These are phyloP conservation scores for Ambrosia hybrid DNA, from an alignment of 140 eudicot species.

Conservation along the genomic window DNA sequence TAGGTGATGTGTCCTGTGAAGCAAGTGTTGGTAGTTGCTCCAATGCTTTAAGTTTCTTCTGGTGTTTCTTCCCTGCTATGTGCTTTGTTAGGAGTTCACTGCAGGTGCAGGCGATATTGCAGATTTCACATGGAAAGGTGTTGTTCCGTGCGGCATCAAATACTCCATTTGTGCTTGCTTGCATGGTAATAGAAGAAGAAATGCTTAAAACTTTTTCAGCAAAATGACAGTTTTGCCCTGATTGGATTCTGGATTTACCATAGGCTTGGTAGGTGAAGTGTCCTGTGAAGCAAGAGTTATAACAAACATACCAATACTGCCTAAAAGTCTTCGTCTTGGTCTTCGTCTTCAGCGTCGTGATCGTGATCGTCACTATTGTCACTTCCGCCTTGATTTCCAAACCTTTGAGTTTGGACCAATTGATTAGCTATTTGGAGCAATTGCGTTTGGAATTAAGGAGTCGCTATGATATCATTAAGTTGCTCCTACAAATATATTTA, in stretches of 20 bases:
- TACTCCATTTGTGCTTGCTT: conserved; percentile 3
- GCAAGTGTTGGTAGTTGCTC: background rate
- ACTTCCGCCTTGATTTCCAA: too few relatives aligned
- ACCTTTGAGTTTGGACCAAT: too few relatives aligned
- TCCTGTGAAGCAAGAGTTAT: conserved; percentile 5
- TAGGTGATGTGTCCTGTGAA: conserved; percentile 11
- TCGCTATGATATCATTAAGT: too few relatives aligned
- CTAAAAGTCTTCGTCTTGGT: too few relatives aligned
- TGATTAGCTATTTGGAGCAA: too few relatives aligned
- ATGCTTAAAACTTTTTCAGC: background rate
- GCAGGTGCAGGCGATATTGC: conserved; percentile 31
- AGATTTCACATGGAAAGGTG: conserved; percentile 25
- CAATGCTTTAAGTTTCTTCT: conserved; percentile 14
- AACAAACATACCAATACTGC: too few relatives aligned
- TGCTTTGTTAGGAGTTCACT: conserved; percentile 13
- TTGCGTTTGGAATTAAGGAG: too few relatives aligned
- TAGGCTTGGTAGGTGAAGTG: background rate
- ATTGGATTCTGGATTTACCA: background rate
- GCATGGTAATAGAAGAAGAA: conserved; percentile 1
- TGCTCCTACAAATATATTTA: too few relatives aligned
- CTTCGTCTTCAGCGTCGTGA: too few relatives aligned
- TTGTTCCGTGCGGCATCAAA: conserved; percentile 3
- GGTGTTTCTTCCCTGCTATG: conserved; percentile 32
- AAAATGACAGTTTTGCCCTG: conserved; percentile 17
- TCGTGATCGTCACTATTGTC: too few relatives aligned